phyloP scores from a whole-genome alignment of 805 yeast genomes.

The Starmerella cellae region DNA sequence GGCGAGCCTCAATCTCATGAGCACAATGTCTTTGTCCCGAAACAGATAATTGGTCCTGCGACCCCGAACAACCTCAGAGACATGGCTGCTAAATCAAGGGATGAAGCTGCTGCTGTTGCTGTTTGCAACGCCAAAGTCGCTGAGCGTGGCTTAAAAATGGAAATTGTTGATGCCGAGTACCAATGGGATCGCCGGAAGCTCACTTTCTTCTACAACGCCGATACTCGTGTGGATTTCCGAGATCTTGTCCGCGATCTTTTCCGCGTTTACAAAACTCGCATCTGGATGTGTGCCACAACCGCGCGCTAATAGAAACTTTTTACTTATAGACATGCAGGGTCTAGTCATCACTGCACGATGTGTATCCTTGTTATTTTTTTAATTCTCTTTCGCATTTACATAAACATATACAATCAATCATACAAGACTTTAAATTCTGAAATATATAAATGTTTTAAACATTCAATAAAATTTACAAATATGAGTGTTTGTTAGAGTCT shows the following conservation, averaged over 20 bases:
- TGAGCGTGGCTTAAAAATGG: constrained; percentile 40
- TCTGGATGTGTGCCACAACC: constrained; percentile 70
- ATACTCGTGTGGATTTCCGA: constrained; percentile 60
- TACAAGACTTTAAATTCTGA: too few relatives aligned
- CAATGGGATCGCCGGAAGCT: constrained; percentile 75
- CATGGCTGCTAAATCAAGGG: constrained; percentile 44
- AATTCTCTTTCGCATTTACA: too few relatives aligned
- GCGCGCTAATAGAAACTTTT: constrained; percentile 5
- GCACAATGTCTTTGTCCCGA: constrained; percentile 53
- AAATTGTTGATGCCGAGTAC: constrained; percentile 63
- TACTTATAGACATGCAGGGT: not conserved
- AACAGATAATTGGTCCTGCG: constrained; percentile 52
- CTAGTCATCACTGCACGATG: too few relatives aligned
- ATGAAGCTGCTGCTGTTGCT: constrained; percentile 55
- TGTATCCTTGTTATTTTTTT: too few relatives aligned
- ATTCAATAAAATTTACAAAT: too few relatives aligned
- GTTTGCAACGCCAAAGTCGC: constrained; percentile 48
- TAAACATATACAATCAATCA: too few relatives aligned
- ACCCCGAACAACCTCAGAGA: constrained; percentile 47
- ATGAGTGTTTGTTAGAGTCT: too few relatives aligned
- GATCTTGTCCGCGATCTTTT: constrained; percentile 65
- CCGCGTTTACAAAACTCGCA: constrained; percentile 62
- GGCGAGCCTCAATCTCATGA: constrained; percentile 9
- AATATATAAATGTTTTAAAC: too few relatives aligned
- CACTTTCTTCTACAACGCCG: constrained; percentile 57